phyloP scores from a whole-genome alignment of 1,284 basidiomycete genomes.

The Kwoniella shivajii region DNA sequence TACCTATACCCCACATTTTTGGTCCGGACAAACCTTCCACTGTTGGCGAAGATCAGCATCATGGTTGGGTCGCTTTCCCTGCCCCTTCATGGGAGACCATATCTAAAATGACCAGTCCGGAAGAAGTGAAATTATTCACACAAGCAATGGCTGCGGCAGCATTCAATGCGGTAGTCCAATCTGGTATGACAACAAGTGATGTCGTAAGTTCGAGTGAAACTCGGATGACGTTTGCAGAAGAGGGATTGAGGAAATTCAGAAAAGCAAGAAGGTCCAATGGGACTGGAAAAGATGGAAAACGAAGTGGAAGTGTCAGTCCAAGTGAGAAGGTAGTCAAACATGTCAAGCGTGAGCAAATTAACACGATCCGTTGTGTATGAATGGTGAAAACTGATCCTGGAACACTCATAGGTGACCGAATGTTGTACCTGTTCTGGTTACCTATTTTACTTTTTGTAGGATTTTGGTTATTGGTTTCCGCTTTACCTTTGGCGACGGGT shows the following conservation, averaged over 20 bases:
- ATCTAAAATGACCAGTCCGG: conserved; percentile 42
- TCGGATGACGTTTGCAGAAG: too few species aligned
- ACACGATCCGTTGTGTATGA: background rate
- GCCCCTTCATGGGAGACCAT: conserved; percentile 49
- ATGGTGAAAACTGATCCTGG: too few species aligned
- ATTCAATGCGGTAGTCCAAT: conserved; percentile 48
- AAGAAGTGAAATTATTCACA: conserved; percentile 49
- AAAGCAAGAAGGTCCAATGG: conserved; percentile 11
- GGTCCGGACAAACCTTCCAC: background rate
- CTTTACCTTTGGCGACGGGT: conserved; percentile 48
- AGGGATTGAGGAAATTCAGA: conserved; percentile 3
- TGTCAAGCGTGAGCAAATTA: conserved; percentile 59
- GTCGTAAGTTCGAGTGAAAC: background rate
- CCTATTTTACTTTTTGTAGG: conserved; percentile 67
- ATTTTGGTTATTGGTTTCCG: conserved; percentile 51
- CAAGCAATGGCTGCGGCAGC: conserved; percentile 51
- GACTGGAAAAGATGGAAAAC: conserved; percentile 4
- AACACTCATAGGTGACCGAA: conserved; percentile 80
- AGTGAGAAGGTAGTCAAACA: conserved; percentile 32
- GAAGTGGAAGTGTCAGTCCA: conserved; percentile 9
- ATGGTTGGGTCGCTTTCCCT: conserved; percentile 46
- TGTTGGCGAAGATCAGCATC: conserved; percentile 10
- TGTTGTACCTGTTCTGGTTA: conserved; percentile 93
- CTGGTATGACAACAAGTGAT: conserved; percentile 36
- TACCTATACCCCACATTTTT: conserved; percentile 26